Evolutionary conservation across 257 asterid genomes (phyloP).

Genomic region (Primulina eburnea): DNA sequence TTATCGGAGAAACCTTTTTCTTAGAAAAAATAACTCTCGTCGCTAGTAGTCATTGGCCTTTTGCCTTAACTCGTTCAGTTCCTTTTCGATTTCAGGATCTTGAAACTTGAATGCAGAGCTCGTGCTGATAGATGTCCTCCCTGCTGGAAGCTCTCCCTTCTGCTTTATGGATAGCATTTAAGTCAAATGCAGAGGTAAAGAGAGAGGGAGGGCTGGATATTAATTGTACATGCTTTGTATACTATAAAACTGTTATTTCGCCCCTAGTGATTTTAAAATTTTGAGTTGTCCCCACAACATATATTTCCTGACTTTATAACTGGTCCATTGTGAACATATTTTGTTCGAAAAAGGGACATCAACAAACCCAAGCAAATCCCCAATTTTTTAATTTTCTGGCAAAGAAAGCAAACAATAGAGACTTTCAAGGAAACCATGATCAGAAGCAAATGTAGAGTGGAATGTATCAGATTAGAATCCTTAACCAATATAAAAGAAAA

Average conservation of each 20-base stretch:
- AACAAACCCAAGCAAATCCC: background rate
- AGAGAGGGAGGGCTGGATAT: no score
- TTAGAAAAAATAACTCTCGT: background rate
- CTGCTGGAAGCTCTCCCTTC: constrained; percentile 97
- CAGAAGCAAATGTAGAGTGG: background rate
- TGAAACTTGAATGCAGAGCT: constrained; percentile 56
- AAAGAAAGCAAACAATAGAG: background rate
- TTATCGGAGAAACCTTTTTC: constrained; percentile 11
- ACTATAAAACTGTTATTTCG: no score
- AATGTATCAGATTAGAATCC: background rate
- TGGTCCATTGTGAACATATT: no score
- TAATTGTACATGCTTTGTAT: no score
- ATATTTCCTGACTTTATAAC: background rate
- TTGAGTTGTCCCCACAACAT: background rate
- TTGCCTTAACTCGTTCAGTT: constrained; percentile 78
- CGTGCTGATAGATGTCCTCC: constrained; percentile 58
- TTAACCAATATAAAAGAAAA: no score
- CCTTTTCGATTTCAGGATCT: constrained; percentile 88
- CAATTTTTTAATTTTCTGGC: background rate
- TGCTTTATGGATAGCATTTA: constrained; percentile 23
- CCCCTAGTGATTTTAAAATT: no score
- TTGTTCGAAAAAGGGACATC: background rate
- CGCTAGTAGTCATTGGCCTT: constrained; percentile 65
- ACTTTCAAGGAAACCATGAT: background rate
- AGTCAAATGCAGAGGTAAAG: background rate